Evolutionary conservation across 306 rosid species (phyloP).

Genomic region (Amphicarpaea edgeworthii): DNA sequence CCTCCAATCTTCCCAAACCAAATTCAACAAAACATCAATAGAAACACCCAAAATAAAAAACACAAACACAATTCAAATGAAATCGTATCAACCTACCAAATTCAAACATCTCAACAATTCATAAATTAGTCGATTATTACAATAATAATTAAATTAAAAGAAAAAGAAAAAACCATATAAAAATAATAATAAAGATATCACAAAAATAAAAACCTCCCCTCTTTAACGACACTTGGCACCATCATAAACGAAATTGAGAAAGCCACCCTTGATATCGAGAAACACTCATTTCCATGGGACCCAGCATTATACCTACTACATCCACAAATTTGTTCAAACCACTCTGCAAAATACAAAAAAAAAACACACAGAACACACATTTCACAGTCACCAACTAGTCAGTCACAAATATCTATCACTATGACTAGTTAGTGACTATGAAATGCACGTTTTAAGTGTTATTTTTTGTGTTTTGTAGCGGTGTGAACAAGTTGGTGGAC

Average conservation of each 20-base stretch:
- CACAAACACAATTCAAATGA: too few species aligned
- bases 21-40: background rate
- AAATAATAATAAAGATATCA: too few species aligned
- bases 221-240: constrained; percentile 97
- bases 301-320: constrained; percentile 96
- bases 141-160: background rate
- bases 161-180: too few species aligned
- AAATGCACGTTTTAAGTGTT: too few species aligned
- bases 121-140: too few species aligned
- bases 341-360: constrained; percentile 50
- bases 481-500: constrained; percentile 98
- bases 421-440: too few species aligned
- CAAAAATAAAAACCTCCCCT: constrained; percentile 55
- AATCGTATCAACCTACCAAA: background rate
- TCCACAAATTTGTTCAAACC: constrained; percentile 99
- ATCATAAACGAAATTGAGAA: constrained; percentile 93
- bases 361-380: constrained; percentile 4
- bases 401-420: too few species aligned
- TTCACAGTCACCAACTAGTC: background rate
- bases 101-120: background rate
- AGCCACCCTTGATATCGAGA: constrained; percentile 98
- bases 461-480: constrained; percentile 33
- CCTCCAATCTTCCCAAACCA: constrained; percentile 81
- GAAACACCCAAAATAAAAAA: background rate
- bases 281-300: constrained; percentile 97